Evolutionary conservation across 768 basidiomycete species (phyloP).

Genomic region (Galerina sulciceps): DNA sequence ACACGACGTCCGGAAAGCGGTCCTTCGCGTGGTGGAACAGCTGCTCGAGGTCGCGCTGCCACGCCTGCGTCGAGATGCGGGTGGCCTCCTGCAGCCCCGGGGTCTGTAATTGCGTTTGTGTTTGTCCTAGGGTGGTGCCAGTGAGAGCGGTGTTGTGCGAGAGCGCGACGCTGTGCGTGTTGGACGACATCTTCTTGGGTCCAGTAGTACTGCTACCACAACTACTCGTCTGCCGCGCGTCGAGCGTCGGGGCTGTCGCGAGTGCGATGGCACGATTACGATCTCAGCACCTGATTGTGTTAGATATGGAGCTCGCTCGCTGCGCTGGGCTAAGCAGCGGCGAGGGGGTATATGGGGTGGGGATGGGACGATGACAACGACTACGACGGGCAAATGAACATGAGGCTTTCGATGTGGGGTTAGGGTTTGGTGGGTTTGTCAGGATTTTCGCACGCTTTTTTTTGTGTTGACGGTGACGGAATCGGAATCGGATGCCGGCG

Average conservation of each 20-base stretch:
- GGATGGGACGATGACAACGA: not conserved
- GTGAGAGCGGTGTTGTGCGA: not conserved
- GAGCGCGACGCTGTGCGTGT: not conserved
- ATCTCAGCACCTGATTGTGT: no score
- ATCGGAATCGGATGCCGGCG: no score
- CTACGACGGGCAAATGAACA: no score
- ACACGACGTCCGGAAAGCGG: conserved; percentile 96
- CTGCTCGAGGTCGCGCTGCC: conserved; percentile 80
- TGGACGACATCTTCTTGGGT: not conserved
- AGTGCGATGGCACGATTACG: not conserved
- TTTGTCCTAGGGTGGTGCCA: no score
- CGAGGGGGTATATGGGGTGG: not conserved
- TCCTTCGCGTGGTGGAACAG: conserved; percentile 88
- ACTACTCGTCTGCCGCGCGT: no score
- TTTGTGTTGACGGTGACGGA: no score
- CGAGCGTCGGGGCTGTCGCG: no score
- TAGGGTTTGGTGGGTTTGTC: no score
- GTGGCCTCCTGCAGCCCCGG: conserved; percentile 69
- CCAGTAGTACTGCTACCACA: no score
- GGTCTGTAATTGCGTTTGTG: conserved; percentile 28
- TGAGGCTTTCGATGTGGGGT: no score
- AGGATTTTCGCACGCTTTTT: no score
- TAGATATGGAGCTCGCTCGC: not conserved
- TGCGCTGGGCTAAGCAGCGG: not conserved
- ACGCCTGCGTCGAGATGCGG: conserved; percentile 65